A percentile compares a stretch with the other conserved stretches of the same genome.
Evolutionary conservation across 83 land plant species (phyloP).

Genomic region (Picea abies): DNA sequence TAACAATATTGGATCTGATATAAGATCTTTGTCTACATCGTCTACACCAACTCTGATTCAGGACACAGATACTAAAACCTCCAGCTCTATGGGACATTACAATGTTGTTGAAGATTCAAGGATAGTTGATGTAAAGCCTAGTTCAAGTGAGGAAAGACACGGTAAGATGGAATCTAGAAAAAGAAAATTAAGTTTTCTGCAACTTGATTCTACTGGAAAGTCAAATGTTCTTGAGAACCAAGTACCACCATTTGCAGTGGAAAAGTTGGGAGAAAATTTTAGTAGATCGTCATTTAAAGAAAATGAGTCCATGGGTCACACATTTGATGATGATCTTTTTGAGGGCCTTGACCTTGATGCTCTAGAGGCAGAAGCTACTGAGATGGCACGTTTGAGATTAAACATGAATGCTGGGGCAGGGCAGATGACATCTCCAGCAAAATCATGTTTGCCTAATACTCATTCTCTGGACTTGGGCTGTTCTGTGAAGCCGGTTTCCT

Average conservation of each 20-base stretch:
- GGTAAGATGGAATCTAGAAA: constrained; percentile 43
- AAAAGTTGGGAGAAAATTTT: neutral
- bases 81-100: neutral
- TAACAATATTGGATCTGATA: neutral
- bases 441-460: neutral
- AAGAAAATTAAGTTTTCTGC: constrained; percentile 57
- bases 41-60: neutral
- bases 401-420: constrained; percentile 5
- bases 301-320: constrained; percentile 9
- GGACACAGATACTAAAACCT: neutral
- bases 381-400: constrained; percentile 39
- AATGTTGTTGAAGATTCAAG: neutral
- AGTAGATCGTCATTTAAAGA: neutral
- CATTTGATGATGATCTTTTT: constrained; percentile 59
- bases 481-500: neutral
- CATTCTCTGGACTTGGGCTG: neutral
- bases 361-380: constrained; percentile 81
- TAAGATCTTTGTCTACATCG: neutral
- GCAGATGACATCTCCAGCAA: neutral
- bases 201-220: constrained; percentile 14
- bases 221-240: constrained; percentile 14
- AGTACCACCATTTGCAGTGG: neutral
- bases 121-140: neutral
- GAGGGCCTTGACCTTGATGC: constrained; percentile 87
- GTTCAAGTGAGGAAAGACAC: constrained; percentile 16